Evolutionary conservation across 169 alveolate genomes (phyloP).

Genomic region (Eimeria acervulina): DNA sequence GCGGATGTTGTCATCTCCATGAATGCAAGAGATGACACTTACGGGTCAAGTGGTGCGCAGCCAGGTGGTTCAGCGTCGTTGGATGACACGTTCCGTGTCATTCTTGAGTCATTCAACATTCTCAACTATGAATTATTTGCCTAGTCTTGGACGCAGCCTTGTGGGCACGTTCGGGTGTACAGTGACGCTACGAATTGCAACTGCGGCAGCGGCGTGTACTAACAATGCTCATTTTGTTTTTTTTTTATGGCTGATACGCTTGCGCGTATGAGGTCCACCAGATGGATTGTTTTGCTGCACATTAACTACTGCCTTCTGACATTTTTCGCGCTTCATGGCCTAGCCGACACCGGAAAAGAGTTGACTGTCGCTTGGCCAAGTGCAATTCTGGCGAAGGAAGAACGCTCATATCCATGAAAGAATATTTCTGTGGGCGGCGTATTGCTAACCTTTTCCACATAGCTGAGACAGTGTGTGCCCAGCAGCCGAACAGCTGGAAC

Average conservation of each 20-base stretch:
- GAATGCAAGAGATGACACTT: conserved; percentile 29
- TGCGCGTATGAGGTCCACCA: not conserved
- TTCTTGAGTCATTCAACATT: conserved; percentile 34
- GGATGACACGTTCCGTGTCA: conserved; percentile 29
- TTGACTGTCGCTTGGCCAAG: not conserved
- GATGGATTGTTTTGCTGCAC: not conserved
- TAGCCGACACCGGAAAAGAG: not conserved
- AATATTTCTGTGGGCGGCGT: not conserved
- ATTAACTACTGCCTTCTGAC: not conserved
- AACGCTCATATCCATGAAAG: not conserved
- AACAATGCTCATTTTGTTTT: not conserved
- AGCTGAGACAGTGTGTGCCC: not conserved
- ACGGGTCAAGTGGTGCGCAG: not conserved
- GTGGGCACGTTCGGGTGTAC: conserved; percentile 15
- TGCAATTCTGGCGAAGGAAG: not conserved
- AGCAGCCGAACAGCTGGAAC: not conserved
- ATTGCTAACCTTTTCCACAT: not conserved
- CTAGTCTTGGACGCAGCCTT: not conserved
- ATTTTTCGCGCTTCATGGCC: not conserved
- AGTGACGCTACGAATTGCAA: not conserved
- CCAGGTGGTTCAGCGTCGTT: conserved; percentile 5
- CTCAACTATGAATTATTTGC: conserved; percentile 36
- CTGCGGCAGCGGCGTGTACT: not conserved
- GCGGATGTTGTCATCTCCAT: conserved; percentile 65
- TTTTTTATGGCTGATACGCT: not conserved